Evolutionary conservation across 495 filamentous ascomycete species (phyloP), one percentile per base, ranked within the genome.

Genomic region (Xylaria sp.): DNA sequence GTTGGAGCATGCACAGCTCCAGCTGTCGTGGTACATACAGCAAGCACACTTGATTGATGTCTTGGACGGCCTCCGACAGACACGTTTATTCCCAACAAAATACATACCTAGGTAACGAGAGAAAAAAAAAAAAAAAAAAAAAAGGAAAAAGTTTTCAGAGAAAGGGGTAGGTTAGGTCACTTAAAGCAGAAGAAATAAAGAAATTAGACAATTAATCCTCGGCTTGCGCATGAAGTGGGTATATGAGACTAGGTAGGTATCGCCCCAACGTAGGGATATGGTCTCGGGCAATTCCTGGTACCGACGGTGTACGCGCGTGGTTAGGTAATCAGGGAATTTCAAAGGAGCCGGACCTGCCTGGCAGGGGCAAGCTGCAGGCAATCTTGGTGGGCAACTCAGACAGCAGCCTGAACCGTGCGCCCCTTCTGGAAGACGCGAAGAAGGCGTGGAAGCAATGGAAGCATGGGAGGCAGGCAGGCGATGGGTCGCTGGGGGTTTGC

Each of bases 381-480:
- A 52, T 0, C 19, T 64, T 33, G 15, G 35, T 14, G 52, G 26
- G 40, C 21, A 53, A 71, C 74, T 68, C 66, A 71, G 74, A 76
- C 58, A 59, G 31, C 24, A 63, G 15, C 15, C 48, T 37, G 76
- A 72, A 48, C 77, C 68, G 77, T 78, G 77, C 77, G 19, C 61
- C 73, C 73, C 67, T 78, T 78, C 77, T 75, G 68, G 77, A 78
- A 78, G 72, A 41, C 73, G 70, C 75, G 70, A 77, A 78, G 77
- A 78, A 78, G 70, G 69, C 50, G 74, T 75, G 72, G 74, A 78
- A 76, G 69, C 37, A 43, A 21, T 8, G 35, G 67, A 73, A 72
- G 63, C 69, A 68, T 71, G 64, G 71, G 68, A 46, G 29, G n/a
- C n/a, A n/a, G n/a, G n/a, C n/a, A n/a, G n/a, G n/a, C n/a, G n/a